Evolutionary conservation across 2,329 filamentous ascomycete species (phyloP), one percentile per base, ranked within the genome.

Genomic region (Bipolaris sorokiniana): DNA sequence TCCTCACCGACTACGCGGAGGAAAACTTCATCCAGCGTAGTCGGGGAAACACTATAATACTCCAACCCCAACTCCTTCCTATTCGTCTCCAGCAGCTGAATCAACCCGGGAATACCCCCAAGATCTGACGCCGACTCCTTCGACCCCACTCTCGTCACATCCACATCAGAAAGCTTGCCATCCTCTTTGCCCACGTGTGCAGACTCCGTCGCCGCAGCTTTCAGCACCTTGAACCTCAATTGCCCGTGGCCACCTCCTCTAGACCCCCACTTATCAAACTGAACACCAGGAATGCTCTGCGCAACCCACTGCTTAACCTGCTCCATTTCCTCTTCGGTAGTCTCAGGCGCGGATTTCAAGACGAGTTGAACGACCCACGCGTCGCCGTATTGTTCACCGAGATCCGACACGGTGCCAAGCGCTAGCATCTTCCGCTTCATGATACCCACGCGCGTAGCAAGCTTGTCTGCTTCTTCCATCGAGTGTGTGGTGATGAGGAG

Each of bases 381-480:
- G 67, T 94, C 88, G 9, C 92, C 93, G 69, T 93, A 92, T 52
- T 88, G 86, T 42, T 83, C 82, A 7, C 93, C 83, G 3, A 97
- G 81, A 55, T 88, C 80, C 33, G 92, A 87, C 0, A 88, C 88
- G 0, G 88, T 90, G 3, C 93, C 93, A 7, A 95, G 82, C 0
- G 92, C 93, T 20, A 97, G 82, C 92, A 97, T 96, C 31, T 88
- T 84, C 65, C 86, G 85, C 7, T 92, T 91, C 78, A 98, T 87
- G 64, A 98, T 97, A 11, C 92, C 94, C 0, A 90, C 92, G 1
- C 92, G 84, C 28, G 87, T 87, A 0, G 93, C 93, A 2, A 98
- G 82, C 0, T 92, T 92, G 69, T 96, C 92, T 0, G 93, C 94
- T 77, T 97, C 94, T 74, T 97, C 93, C 92, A 97, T 97, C 47